Evolutionary conservation across 2,329 filamentous ascomycete species (phyloP), one percentile per base, ranked within the genome.

Genomic region (Phialocephala subalpina): DNA sequence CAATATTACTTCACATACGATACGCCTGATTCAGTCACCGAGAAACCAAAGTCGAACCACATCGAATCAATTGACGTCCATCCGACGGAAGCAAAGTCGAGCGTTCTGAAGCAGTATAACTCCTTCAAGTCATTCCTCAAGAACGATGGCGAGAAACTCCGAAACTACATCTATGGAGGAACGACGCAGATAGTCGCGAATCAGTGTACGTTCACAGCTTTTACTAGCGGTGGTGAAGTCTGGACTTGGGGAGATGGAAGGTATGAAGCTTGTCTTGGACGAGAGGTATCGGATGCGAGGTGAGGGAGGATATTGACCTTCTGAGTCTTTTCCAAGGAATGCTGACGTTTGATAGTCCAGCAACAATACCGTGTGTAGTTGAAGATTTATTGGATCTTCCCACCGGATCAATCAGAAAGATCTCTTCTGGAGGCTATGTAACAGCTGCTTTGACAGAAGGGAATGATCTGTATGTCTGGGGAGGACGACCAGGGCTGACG

Each of bases 381-480:
- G 72, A 80, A 25, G 82, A 85, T 56, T 79, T 91, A 0, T 75
- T 75, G 5, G 82, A 84, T 62, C 78, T 90, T 25, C 83, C 78
- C 64, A 83, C 77, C 22, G 86, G 78, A 55, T 78, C 81, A 14
- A 82, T 91, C 58, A 78, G 72, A 35, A 86, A 85, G 70, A 78
- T 92, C 29, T 81, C 77, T 9, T 73, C 75, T 8, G 84, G 84
- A 2, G 88, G 88, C 0, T 89, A 88, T 72, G 77, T 84, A 2
- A 77, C 85, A 1, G 86, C 85, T 2, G 88, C 87, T 0, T 70
- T 91, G 52, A 90, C 87, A 0, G 77, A 81, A 12, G 85, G 84
- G 2, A 80, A 83, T 36, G 85, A 87, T 64, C 75, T 90, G 1
- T 92, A 91, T 72, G 74, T 85, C 27, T 92, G 89, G 88, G 89